phyloP scores from a whole-genome alignment of 805 yeast species.

The Debaryomyces maramus region DNA sequence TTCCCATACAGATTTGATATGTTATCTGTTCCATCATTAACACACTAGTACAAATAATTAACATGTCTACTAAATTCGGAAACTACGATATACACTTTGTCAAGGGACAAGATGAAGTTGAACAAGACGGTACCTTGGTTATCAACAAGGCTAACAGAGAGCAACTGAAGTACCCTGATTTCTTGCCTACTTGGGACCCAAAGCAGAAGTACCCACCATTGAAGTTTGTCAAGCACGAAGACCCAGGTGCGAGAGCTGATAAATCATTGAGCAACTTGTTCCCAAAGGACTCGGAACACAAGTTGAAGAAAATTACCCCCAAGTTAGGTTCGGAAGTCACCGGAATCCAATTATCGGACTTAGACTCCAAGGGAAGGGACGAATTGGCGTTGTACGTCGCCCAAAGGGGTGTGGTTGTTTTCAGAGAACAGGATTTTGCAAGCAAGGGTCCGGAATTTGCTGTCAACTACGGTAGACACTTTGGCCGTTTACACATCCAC shows the following conservation, averaged over 20 bases:
- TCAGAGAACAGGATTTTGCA: slow-evolving; percentile 66
- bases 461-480: slow-evolving; percentile 58
- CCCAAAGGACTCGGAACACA: slow-evolving; percentile 29
- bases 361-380: slow-evolving; percentile 56
- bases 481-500: slow-evolving; percentile 71
- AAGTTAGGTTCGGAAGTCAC: slow-evolving; percentile 65
- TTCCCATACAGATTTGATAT: too few relatives aligned
- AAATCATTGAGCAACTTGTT: slow-evolving; percentile 53
- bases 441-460: slow-evolving; percentile 48
- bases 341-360: slow-evolving; percentile 58
- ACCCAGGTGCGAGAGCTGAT: slow-evolving; percentile 70
- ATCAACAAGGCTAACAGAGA: slow-evolving; percentile 41
- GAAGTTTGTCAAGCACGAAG: slow-evolving; percentile 55
- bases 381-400: slow-evolving; percentile 71
- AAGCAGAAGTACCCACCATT: slow-evolving; percentile 50
- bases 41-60: too few relatives aligned
- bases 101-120: slow-evolving; percentile 51
- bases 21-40: too few relatives aligned
- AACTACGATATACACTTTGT: slow-evolving; percentile 50
- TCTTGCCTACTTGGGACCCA: slow-evolving; percentile 72
- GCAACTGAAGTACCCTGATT: slow-evolving; percentile 48
- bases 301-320: slow-evolving; percentile 54
- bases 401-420: slow-evolving; percentile 66
- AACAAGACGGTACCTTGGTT: slow-evolving; percentile 49
- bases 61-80: too few relatives aligned